Percentiles rank a stretch among this genome's conserved stretches.
Conservation (phyloP, 2,329 filamentous ascomycete genomes). For the Cladosporium velox region DNA sequence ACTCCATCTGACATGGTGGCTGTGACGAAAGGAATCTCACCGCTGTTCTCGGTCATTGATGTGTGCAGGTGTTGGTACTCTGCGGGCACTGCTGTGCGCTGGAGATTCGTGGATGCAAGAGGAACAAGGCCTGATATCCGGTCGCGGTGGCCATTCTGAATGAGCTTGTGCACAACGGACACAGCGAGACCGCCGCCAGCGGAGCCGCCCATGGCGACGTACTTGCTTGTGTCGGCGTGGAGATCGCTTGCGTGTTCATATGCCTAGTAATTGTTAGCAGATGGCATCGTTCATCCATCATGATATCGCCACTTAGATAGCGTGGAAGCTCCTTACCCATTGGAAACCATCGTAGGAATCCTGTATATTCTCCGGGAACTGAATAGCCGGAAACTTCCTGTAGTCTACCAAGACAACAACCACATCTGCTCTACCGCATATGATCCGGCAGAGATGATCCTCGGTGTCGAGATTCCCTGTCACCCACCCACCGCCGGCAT, state of each 20-base stretch:
- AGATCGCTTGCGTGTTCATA: slow-evolving; percentile 15
- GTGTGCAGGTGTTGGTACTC: slow-evolving; percentile 23
- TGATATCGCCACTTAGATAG: neutral
- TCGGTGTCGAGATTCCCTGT: slow-evolving; percentile 41
- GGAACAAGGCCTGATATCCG: slow-evolving; percentile 21
- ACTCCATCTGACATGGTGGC: neutral
- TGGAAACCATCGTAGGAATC: slow-evolving; percentile 26
- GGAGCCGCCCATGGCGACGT: slow-evolving; percentile 24
- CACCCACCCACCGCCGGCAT: slow-evolving; percentile 42
- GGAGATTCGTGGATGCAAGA: slow-evolving; percentile 23
- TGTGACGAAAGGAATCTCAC: slow-evolving; percentile 15
- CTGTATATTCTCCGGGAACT: slow-evolving; percentile 34
- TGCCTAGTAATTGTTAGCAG: neutral
- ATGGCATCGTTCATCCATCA: neutral
- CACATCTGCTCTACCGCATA: slow-evolving; percentile 35
- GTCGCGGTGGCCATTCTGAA: slow-evolving; percentile 12
- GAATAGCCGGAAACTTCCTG: slow-evolving; percentile 24
- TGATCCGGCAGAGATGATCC: slow-evolving; percentile 38
- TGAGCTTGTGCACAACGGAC: slow-evolving; percentile 18
- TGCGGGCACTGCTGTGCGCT: slow-evolving; percentile 21
- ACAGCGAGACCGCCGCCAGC: slow-evolving; percentile 26
- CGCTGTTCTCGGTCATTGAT: slow-evolving; percentile 19
- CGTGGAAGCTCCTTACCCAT: neutral
- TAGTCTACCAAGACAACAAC: slow-evolving; percentile 42
- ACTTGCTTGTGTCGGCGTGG: slow-evolving; percentile 19